Conservation (phyloP, 257 asterid genomes). For the Solanum corneliomulleri region DNA sequence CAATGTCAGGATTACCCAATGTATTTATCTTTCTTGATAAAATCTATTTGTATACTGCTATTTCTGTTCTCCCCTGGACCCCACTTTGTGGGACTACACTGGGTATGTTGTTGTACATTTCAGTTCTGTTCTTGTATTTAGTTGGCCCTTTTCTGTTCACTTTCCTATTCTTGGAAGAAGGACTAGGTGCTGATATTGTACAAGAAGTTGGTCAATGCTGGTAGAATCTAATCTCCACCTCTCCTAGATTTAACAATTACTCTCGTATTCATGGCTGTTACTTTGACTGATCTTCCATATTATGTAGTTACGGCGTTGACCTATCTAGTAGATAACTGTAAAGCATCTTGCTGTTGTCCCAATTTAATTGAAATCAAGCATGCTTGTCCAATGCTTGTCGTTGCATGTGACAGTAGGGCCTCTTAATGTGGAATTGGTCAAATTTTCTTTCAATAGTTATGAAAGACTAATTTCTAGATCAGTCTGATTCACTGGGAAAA, state of each 20-base stretch:
- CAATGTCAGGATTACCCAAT: conserved; percentile 87
- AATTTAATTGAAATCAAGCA: not conserved
- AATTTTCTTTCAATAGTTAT: not conserved
- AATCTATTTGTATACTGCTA: not conserved
- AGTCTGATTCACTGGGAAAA: not conserved
- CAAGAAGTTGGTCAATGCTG: not conserved
- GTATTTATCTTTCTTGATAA: conserved; percentile 32
- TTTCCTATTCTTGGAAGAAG: not conserved
- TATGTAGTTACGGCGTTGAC: not conserved
- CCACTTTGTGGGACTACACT: not conserved
- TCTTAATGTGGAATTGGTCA: not conserved
- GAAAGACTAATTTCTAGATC: not conserved
- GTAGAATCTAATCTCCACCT: not conserved
- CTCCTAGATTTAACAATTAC: not conserved
- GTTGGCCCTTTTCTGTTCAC: not conserved
- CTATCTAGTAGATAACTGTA: not conserved
- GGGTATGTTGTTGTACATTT: not conserved
- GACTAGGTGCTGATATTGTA: not conserved
- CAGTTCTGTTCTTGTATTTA: not conserved
- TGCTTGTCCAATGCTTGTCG: not conserved
- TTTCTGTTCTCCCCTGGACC: not conserved
- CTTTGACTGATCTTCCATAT: not conserved
- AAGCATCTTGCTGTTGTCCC: not conserved
- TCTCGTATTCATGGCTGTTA: not conserved
- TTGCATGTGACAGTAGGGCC: not conserved